Evolutionary conservation across 345 rosid genomes (phyloP).

Genomic region (Eucalyptus curtisii): DNA sequence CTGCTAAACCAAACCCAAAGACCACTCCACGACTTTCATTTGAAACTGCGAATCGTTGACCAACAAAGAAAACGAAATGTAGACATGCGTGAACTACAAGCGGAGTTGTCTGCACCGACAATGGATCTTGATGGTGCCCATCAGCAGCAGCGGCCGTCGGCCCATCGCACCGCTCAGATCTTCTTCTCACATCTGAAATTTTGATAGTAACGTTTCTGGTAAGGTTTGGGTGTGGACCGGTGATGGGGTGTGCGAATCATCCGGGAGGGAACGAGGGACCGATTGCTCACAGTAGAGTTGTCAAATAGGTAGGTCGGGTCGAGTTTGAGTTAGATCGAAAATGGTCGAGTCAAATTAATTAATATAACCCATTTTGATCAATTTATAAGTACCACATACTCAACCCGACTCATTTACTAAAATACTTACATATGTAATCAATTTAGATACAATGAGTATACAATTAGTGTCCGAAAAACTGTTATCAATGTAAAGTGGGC

Average conservation of each 20-base stretch:
- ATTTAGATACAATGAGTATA: too few relatives aligned
- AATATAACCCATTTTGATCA: too few relatives aligned
- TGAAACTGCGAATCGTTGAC: neutral
- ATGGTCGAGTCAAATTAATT: fast-evolving
- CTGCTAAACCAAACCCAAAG: neutral
- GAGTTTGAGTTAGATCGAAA: too few relatives aligned
- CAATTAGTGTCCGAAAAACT: neutral
- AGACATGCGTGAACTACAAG: neutral
- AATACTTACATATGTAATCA: too few relatives aligned
- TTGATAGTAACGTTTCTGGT: neutral
- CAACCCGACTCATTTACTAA: too few relatives aligned
- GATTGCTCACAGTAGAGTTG: fast-evolving
- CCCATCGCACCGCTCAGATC: neutral
- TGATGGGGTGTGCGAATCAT: neutral
- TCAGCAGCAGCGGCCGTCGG: neutral
- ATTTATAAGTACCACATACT: too few relatives aligned
- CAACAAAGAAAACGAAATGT: neutral
- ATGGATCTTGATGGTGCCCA: neutral
- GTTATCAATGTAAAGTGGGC: neutral
- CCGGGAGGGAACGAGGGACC: neutral
- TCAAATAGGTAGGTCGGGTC: neutral
- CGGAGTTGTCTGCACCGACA: neutral
- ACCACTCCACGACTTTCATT: neutral
- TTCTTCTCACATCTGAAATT: neutral
- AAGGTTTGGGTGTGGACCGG: neutral